phyloP scores from a whole-genome alignment of 768 basidiomycete species.

The Mrakia hoshinonis region DNA sequence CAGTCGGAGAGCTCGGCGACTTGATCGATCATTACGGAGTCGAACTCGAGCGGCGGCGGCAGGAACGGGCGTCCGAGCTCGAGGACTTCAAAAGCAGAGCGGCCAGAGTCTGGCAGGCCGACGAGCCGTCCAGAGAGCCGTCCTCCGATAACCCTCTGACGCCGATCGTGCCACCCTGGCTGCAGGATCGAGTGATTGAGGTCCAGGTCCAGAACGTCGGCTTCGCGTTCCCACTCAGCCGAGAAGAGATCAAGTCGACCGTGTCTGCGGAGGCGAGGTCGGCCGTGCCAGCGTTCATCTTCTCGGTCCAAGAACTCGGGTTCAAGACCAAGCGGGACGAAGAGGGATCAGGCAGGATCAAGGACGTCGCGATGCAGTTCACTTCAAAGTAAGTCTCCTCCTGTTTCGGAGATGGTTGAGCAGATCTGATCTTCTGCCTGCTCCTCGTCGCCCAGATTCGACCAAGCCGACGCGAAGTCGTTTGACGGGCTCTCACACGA shows the following conservation, averaged over 20 bases:
- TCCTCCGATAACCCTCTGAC: slow-evolving; percentile 15
- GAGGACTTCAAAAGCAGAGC: slow-evolving; percentile 77
- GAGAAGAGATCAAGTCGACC: slow-evolving; percentile 48
- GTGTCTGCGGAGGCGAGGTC: not conserved
- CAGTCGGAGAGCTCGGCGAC: slow-evolving; percentile 81
- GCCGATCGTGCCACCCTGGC: slow-evolving; percentile 36
- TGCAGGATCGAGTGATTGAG: slow-evolving; percentile 41
- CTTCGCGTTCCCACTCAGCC: slow-evolving; percentile 76
- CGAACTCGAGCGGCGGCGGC: slow-evolving; percentile 64
- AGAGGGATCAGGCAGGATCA: slow-evolving; percentile 65
- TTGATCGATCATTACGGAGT: slow-evolving; percentile 66
- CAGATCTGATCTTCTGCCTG: not conserved
- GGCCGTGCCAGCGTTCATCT: slow-evolving; percentile 61
- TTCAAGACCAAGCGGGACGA: slow-evolving; percentile 69
- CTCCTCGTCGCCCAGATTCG: slow-evolving; percentile 53
- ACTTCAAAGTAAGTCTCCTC: slow-evolving; percentile 55
- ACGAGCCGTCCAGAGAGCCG: slow-evolving; percentile 45
- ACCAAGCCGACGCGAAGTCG: slow-evolving; percentile 59
- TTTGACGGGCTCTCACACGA: slow-evolving; percentile 46
- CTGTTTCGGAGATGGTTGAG: too few species aligned
- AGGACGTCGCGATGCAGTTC: slow-evolving; percentile 75
- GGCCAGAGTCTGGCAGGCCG: slow-evolving; percentile 54
- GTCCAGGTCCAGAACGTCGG: slow-evolving; percentile 56
- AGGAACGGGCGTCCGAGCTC: slow-evolving; percentile 67
- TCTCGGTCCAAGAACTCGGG: slow-evolving; percentile 65